Conservation (phyloP, 805 yeast species). For the Spathaspora boniae region DNA sequence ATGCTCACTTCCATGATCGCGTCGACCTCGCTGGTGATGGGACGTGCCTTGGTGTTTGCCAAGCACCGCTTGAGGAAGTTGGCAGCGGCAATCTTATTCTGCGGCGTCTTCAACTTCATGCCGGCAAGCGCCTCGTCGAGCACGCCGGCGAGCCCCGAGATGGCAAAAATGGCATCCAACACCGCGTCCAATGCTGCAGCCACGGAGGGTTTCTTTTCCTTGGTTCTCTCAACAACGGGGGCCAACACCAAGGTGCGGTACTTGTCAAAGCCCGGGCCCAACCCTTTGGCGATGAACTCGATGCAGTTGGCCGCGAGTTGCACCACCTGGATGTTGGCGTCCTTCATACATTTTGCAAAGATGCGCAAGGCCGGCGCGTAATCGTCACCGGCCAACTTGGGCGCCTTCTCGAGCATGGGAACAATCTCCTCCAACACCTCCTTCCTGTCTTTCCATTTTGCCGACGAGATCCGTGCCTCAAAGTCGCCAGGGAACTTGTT, state of each 20-base stretch:
- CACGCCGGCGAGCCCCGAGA: constrained; percentile 50
- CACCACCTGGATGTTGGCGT: constrained; percentile 86
- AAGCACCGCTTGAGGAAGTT: constrained; percentile 64
- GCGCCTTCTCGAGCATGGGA: constrained; percentile 48
- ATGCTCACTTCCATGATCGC: constrained; percentile 51
- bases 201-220: constrained; percentile 81
- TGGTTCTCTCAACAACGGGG: constrained; percentile 75
- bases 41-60: constrained; percentile 44
- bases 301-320: constrained; percentile 70
- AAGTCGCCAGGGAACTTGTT: constrained; percentile 65
- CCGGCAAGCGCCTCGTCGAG: constrained; percentile 57
- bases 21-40: constrained; percentile 53
- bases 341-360: constrained; percentile 73
- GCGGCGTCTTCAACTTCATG: constrained; percentile 79
- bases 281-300: constrained; percentile 60
- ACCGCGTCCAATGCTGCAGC: constrained; percentile 67
- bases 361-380: constrained; percentile 59
- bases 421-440: constrained; percentile 70
- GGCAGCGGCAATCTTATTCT: constrained; percentile 67
- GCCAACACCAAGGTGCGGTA: constrained; percentile 51
- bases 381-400: constrained; percentile 57
- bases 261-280: constrained; percentile 52
- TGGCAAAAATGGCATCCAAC: constrained; percentile 58
- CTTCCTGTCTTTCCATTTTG: constrained; percentile 90
- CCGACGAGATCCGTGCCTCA: constrained; percentile 48